A percentile compares a stretch with the other conserved stretches of the same genome.
phyloP scores from a whole-genome alignment of 192 early-diverging fungal species.

The Pilaira anomala region DNA sequence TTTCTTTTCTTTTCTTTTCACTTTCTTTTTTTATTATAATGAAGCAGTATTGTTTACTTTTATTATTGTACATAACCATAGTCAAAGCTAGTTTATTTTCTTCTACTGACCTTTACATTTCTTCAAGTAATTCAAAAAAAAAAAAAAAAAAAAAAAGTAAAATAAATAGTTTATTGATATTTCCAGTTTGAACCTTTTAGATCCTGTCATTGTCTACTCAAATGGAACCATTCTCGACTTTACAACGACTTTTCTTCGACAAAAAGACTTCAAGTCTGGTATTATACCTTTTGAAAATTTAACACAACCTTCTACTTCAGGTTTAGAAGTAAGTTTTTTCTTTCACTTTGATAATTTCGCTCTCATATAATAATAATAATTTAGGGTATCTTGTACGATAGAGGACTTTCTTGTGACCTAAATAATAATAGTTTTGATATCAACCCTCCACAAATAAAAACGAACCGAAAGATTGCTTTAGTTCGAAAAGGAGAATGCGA shows the following conservation, averaged over 20 bases:
- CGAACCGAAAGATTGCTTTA: conserved; percentile 25
- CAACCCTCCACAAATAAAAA: not conserved
- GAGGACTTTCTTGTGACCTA: conserved; percentile 20
- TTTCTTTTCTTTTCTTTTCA: conserved; percentile 11
- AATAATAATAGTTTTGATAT: conserved; percentile 11
- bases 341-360: not conserved
- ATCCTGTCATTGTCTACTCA: conserved; percentile 13
- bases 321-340: conserved; percentile 15
- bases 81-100: conserved; percentile 14
- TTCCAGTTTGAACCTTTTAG: not conserved
- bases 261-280: conserved; percentile 8
- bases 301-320: conserved; percentile 14
- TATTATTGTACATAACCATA: conserved; percentile 4
- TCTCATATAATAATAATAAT: not conserved
- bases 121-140: conserved; percentile 13
- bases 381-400: conserved; percentile 33
- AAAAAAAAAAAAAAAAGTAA: not conserved
- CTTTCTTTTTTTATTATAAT: not conserved
- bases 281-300: conserved; percentile 21
- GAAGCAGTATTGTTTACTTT: not conserved
- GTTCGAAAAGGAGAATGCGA: conserved; percentile 34
- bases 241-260: not conserved
- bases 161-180: not conserved
- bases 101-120: conserved; percentile 18
- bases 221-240: not conserved